These are phyloP conservation scores for Cyberlindnera mycetangii DNA, from an alignment of 805 yeast genomes.

Conservation along the genomic window DNA sequence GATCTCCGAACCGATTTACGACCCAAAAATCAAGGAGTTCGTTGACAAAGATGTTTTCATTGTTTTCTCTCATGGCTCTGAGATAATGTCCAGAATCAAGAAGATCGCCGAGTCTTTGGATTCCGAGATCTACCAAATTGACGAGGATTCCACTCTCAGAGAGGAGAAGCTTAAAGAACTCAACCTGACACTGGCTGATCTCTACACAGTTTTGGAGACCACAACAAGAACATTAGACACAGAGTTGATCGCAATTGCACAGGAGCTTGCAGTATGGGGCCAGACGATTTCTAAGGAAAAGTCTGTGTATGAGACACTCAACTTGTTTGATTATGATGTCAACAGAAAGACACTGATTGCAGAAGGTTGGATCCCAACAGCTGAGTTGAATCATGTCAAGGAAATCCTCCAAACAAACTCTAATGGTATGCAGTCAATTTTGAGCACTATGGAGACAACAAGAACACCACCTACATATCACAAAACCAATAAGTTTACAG, in stretches of 20 bases:
- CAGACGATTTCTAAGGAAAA: conserved; percentile 71
- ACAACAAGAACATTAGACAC: conserved; percentile 69
- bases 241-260: conserved; percentile 76
- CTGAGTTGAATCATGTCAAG: conserved; percentile 61
- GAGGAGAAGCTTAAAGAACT: conserved; percentile 59
- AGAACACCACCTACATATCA: conserved; percentile 93
- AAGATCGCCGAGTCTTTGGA: conserved; percentile 90
- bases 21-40: conserved; percentile 51
- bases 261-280: conserved; percentile 73
- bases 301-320: conserved; percentile 76
- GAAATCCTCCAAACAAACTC: conserved; percentile 61
- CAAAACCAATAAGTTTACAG: conserved; percentile 90
- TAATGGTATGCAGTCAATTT: conserved; percentile 56
- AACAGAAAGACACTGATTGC: conserved; percentile 80
- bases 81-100: conserved; percentile 67
- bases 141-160: conserved; percentile 52
- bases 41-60: conserved; percentile 80
- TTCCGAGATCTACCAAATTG: conserved; percentile 69
- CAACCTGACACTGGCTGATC: conserved; percentile 55
- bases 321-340: conserved; percentile 73
- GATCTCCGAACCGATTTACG: conserved; percentile 69
- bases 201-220: conserved; percentile 57
- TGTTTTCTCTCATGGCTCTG: conserved; percentile 86
- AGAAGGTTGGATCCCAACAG: conserved; percentile 95
- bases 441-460: conserved; percentile 63